phyloP scores from a whole-genome alignment of 2,329 filamentous ascomycete genomes.

The Diaporthe nobilis region DNA sequence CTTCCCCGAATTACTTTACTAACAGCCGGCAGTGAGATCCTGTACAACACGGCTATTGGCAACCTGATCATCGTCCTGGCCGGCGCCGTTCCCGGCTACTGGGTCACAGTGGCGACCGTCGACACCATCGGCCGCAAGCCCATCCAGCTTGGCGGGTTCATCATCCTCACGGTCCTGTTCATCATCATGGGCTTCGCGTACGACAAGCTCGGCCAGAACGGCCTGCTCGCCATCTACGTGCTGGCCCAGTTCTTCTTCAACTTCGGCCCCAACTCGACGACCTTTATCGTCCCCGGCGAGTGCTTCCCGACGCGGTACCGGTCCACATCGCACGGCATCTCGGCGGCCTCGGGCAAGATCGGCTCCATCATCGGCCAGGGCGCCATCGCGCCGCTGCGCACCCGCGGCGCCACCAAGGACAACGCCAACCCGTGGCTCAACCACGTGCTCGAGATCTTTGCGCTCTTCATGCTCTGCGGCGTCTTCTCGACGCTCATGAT shows the following conservation, averaged over 20 bases:
- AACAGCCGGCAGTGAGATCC: conserved; percentile 68
- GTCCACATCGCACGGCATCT: conserved; percentile 71
- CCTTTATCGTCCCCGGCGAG: conserved; percentile 70
- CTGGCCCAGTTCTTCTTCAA: conserved; percentile 73
- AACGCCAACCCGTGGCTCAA: conserved; percentile 76
- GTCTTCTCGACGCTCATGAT: conserved; percentile 78
- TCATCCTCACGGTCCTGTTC: conserved; percentile 72
- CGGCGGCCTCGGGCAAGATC: conserved; percentile 64
- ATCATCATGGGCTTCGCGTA: conserved; percentile 75
- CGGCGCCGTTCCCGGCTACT: conserved; percentile 86
- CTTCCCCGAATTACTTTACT: not conserved
- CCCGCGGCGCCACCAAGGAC: conserved; percentile 57
- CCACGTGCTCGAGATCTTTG: conserved; percentile 82
- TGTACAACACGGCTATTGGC: conserved; percentile 82
- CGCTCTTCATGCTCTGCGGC: conserved; percentile 83
- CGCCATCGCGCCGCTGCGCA: conserved; percentile 69
- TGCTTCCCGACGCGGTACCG: conserved; percentile 70
- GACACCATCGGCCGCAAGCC: conserved; percentile 84
- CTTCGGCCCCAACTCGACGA: conserved; percentile 71
- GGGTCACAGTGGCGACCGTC: conserved; percentile 79
- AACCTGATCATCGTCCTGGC: conserved; percentile 85
- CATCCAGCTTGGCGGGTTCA: conserved; percentile 78
- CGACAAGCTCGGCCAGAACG: conserved; percentile 64
- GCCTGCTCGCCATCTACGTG: conserved; percentile 69
- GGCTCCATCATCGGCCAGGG: conserved; percentile 71